Base-by-base conservation (phyloP, 306 rosid genomes). In the Gastrolobium villosum region DNA sequence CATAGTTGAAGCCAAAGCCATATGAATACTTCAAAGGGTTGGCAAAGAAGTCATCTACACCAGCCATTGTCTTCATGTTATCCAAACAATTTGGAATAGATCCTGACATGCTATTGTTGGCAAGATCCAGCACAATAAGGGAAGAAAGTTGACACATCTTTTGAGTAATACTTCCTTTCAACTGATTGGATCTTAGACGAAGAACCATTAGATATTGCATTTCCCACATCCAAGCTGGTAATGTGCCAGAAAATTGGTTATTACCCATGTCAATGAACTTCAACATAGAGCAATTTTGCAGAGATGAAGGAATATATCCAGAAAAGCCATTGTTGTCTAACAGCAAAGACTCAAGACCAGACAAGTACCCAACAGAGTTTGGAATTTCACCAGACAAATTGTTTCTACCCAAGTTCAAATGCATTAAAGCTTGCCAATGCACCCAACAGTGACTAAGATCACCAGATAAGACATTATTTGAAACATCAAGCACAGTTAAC, bases 1-100 rank as follows among this genome's bases (percentile, higher is more conserved):
- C 15, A 44, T 77, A 77, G 66, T 70, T 68, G 53, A 45, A 20
- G 26, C 45, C 74, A 7, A 5, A 72, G 31, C 75, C 83, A 20
- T 65, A 56, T 5, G 28, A 9, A 11, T 68, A 71, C 10, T 46
- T 72, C 7, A 59, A 68, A 69, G 78, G 77, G 61, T 81, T 71
- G 46, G 30, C 15, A 7, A 3, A 31, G 78, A 81, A 65, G 52
- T 55, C 60, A 71, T 77, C 79, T 71, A 39, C 59, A 7, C 78
- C 71, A 46, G 57, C 82, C 80, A 83, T 65, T 40, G 86, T 43
- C 1, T 49, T 72, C 65, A 83, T 44, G 57, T 56, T 37, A 49
- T 76, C 72, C 50, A 85, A 74, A 72, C 87, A 88, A 9, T 48
- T 75, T 31, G 91, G 91, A 5, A 88, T 80, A 3, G 59, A 34